Percentiles rank a stretch among this genome's conserved stretches.
phyloP scores from a whole-genome alignment of 2,329 filamentous ascomycete genomes.

The Lasiodiplodia citricola region DNA sequence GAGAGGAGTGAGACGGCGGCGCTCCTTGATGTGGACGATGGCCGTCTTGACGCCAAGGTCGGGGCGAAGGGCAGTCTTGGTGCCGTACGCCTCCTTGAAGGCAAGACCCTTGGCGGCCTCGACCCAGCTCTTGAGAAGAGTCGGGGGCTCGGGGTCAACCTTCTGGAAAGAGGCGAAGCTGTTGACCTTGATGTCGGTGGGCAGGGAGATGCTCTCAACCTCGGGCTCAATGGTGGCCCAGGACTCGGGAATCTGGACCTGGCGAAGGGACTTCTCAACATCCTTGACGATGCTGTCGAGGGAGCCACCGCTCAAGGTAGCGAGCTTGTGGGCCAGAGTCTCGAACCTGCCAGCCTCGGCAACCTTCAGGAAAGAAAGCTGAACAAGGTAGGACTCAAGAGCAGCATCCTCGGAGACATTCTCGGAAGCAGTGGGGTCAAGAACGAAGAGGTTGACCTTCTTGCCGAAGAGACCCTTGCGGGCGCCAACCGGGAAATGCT shows the following conservation, averaged over 20 bases:
- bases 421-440: slow-evolving; percentile 73
- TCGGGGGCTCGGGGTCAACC: slow-evolving; percentile 70
- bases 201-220: slow-evolving; percentile 59
- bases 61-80: slow-evolving; percentile 75
- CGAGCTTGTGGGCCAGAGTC: slow-evolving; percentile 70
- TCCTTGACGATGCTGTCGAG: slow-evolving; percentile 65
- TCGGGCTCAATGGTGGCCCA: slow-evolving; percentile 77
- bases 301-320: slow-evolving; percentile 63
- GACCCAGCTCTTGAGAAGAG: slow-evolving; percentile 77
- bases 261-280: slow-evolving; percentile 71
- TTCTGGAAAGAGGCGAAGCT: slow-evolving; percentile 85
- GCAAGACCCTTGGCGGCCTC: slow-evolving; percentile 82
- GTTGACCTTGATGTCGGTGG: slow-evolving; percentile 71
- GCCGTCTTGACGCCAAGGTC: slow-evolving; percentile 86
- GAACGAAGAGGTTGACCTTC: slow-evolving; percentile 71
- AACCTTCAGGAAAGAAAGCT: slow-evolving; percentile 83
- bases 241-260: slow-evolving; percentile 76
- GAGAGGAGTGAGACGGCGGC: slow-evolving; percentile 84
- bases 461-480: slow-evolving; percentile 75
- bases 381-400: slow-evolving; percentile 70
- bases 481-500: slow-evolving; percentile 74
- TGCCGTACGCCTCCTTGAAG: slow-evolving; percentile 94
- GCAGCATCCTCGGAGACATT: slow-evolving; percentile 69
- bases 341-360: slow-evolving; percentile 70
- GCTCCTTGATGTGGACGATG: slow-evolving; percentile 91